These are phyloP conservation scores for Thielaviopsis ethacetica DNA, from an alignment of 2,329 filamentous ascomycete genomes.

Conservation along the genomic window DNA sequence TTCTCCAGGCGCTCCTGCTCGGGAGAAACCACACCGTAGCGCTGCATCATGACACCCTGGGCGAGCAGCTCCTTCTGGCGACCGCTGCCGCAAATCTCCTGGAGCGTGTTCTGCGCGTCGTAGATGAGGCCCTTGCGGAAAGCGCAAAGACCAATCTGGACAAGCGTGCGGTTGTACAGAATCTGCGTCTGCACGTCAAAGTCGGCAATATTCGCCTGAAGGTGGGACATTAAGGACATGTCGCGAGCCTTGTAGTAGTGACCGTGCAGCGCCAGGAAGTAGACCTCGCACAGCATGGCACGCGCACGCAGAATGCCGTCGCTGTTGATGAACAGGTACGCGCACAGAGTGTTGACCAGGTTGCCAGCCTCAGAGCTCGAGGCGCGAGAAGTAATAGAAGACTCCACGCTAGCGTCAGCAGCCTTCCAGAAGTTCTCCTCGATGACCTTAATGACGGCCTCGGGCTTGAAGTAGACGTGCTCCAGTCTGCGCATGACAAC, in stretches of 20 bases:
- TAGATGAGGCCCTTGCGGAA: constrained; percentile 96
- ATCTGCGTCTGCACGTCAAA: constrained; percentile 97
- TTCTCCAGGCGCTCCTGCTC: constrained; percentile 96
- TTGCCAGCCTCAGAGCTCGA: constrained; percentile 50
- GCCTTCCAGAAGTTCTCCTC: constrained; percentile 90
- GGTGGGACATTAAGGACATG: constrained; percentile 99
- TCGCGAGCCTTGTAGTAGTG: constrained; percentile 96
- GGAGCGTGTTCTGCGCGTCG: constrained; percentile 91
- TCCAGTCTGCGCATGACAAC: constrained; percentile 87
- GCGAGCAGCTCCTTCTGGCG: constrained; percentile 95
- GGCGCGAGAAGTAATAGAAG: constrained; percentile 60
- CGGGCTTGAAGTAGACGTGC: constrained; percentile 98
- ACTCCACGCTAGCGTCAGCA: constrained; percentile 54
- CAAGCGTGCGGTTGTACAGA: constrained; percentile 93
- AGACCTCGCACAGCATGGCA: constrained; percentile 96
- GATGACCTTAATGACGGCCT: constrained; percentile 80
- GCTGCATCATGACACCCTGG: constrained; percentile 95
- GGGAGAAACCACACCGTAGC: constrained; percentile 87
- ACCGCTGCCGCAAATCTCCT: constrained; percentile 95
- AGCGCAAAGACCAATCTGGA: constrained; percentile 93
- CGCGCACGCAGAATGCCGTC: constrained; percentile 92
- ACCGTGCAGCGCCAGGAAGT: constrained; percentile 93
- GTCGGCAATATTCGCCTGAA: constrained; percentile 91
- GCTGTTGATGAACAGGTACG: constrained; percentile 85
- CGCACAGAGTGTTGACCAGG: constrained; percentile 77